phyloP scores from a whole-genome alignment of 108 stramenopile species.

The Skeletonema potamos region DNA sequence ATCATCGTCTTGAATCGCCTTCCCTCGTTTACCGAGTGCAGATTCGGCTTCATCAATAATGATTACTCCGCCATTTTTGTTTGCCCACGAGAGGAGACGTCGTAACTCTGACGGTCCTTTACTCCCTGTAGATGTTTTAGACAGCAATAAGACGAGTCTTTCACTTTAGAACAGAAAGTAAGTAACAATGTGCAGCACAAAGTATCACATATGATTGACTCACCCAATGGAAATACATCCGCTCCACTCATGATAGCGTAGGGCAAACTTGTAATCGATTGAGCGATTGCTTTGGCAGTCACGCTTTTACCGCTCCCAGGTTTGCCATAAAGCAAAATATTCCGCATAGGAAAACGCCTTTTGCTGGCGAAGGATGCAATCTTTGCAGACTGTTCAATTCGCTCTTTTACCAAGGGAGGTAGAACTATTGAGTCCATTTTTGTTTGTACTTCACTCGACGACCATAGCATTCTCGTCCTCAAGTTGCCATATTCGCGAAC shows the following conservation, averaged over 20 bases:
- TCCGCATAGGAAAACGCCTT: slow-evolving; percentile 62
- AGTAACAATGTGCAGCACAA: too few species aligned
- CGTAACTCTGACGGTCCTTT: slow-evolving; percentile 87
- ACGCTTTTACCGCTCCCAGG: slow-evolving; percentile 89
- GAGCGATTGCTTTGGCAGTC: slow-evolving; percentile 73
- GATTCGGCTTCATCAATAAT: slow-evolving; percentile 92
- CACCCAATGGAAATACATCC: slow-evolving; percentile 57
- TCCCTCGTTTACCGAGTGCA: slow-evolving; percentile 49
- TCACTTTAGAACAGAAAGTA: background rate
- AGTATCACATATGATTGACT: background rate
- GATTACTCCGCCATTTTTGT: slow-evolving; percentile 66
- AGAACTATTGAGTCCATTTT: slow-evolving; percentile 32
- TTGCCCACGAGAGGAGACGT: slow-evolving; percentile 80
- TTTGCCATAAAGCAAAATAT: slow-evolving; percentile 79
- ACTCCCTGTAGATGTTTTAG: slow-evolving; percentile 25
- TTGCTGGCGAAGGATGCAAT: slow-evolving; percentile 35
- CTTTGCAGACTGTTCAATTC: slow-evolving; percentile 32
- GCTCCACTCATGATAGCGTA: slow-evolving; percentile 88
- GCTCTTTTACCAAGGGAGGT: slow-evolving; percentile 13
- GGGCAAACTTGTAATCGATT: slow-evolving; percentile 65
- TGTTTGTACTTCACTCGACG: background rate
- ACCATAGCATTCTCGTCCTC: slow-evolving; percentile 1
- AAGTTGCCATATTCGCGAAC: slow-evolving; percentile 55
- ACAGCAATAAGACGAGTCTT: too few species aligned
- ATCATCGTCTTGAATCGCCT: background rate